phyloP scores from a whole-genome alignment of 176 grass and related monocot genomes.

The Zizania latifolia region DNA sequence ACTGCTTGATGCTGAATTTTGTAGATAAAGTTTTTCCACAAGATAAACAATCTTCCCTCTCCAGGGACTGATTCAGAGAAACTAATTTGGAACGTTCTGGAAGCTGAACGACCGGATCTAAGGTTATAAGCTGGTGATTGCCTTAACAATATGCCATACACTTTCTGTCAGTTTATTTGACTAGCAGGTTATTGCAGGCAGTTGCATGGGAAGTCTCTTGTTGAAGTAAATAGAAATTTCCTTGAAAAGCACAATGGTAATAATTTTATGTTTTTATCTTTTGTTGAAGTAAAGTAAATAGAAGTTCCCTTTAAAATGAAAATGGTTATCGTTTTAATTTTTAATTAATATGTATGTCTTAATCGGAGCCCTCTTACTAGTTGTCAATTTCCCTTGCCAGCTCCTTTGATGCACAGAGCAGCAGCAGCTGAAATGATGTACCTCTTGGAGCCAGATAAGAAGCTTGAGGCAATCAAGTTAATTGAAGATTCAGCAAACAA shows the following conservation, averaged over 20 bases:
- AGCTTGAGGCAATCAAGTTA: conserved; percentile 73
- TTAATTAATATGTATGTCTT: not conserved
- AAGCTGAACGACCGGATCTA: conserved; percentile 71
- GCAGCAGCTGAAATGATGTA: conserved; percentile 93
- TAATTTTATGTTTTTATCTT: conserved; percentile 25
- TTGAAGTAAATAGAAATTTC: conserved; percentile 73
- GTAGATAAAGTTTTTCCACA: conserved; percentile 91
- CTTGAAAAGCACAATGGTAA: conserved; percentile 84
- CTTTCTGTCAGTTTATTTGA: conserved; percentile 18
- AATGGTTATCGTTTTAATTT: conserved; percentile 42
- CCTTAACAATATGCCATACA: not conserved
- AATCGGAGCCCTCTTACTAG: not conserved
- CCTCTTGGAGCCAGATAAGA: conserved; percentile 76
- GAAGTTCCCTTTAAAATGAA: conserved; percentile 66
- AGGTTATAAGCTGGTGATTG: conserved; percentile 48
- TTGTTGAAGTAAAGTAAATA: conserved; percentile 59
- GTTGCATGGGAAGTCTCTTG: conserved; percentile 75
- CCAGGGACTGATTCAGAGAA: conserved; percentile 79
- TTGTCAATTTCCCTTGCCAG: conserved; percentile 34
- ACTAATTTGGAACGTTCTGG: conserved; percentile 84
- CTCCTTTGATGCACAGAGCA: conserved; percentile 74
- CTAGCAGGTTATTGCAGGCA: conserved; percentile 50
- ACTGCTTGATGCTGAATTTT: conserved; percentile 17
- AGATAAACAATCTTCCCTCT: conserved; percentile 60
- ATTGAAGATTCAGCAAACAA: conserved; percentile 91